Evolutionary conservation across 768 basidiomycete genomes (phyloP).

Genomic region (Termitomyces sp.): DNA sequence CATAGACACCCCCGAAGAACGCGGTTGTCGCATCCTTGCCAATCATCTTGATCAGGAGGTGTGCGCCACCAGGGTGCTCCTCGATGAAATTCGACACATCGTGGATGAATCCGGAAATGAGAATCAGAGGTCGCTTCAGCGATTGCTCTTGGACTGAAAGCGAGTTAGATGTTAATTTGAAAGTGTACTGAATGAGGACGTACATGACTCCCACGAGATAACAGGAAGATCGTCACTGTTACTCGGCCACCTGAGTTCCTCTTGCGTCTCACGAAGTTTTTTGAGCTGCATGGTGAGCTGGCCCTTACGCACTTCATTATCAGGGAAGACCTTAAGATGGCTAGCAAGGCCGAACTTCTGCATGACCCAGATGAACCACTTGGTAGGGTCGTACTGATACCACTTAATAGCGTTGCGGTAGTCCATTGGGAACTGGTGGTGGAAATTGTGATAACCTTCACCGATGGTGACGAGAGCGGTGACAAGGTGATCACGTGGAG

Average conservation of each 20-base stretch:
- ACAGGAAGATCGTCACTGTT: slow-evolving; percentile 73
- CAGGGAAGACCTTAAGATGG: slow-evolving; percentile 61
- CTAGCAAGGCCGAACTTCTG: slow-evolving; percentile 58
- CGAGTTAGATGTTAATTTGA: not conserved
- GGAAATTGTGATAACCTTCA: slow-evolving; percentile 98
- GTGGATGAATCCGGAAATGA: slow-evolving; percentile 91
- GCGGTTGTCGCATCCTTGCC: slow-evolving; percentile 91
- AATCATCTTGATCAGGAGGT: slow-evolving; percentile 76
- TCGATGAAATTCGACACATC: slow-evolving; percentile 81
- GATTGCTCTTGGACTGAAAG: slow-evolving; percentile 71
- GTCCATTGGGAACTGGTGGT: slow-evolving; percentile 96
- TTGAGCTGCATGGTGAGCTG: slow-evolving; percentile 94
- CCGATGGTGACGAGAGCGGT: slow-evolving; percentile 90
- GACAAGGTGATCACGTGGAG: slow-evolving; percentile 82
- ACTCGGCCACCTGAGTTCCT: slow-evolving; percentile 73
- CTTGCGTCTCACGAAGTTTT: slow-evolving; percentile 73
- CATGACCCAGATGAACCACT: slow-evolving; percentile 80
- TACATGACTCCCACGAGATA: slow-evolving; percentile 84
- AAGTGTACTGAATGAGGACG: slow-evolving; percentile 18
- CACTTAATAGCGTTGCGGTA: slow-evolving; percentile 94
- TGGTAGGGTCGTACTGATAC: slow-evolving; percentile 91
- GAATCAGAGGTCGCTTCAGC: slow-evolving; percentile 72
- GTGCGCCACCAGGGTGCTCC: slow-evolving; percentile 89
- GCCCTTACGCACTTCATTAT: slow-evolving; percentile 73
- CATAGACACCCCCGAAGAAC: slow-evolving; percentile 90